Conservation (phyloP, 73 alveolate genomes). For the Tetrahymena borealis region DNA sequence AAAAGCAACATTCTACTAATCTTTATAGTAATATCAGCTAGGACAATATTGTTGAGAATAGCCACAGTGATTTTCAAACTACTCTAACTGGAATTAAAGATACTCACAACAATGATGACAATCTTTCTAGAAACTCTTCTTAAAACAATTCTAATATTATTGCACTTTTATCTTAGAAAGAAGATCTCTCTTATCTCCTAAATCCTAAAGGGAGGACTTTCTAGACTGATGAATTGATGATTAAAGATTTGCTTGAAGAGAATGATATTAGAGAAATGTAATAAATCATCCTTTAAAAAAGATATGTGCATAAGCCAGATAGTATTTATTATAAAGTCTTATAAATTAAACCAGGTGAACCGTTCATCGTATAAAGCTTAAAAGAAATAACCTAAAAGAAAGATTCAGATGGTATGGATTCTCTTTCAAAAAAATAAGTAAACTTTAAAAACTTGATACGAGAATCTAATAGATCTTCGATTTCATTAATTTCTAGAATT, state of each 20-base stretch:
- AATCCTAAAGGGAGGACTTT: not conserved
- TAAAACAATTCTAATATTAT: not conserved
- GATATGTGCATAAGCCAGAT: not conserved
- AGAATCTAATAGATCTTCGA: not conserved
- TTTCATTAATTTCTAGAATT: not conserved
- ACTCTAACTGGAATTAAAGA: not conserved
- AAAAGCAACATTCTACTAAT: not conserved
- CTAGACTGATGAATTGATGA: not conserved
- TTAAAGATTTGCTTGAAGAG: not conserved
- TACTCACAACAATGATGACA: not conserved
- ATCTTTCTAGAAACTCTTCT: not conserved
- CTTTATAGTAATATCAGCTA: not conserved
- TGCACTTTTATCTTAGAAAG: not conserved
- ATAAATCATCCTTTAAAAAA: not conserved
- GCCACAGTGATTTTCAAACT: not conserved
- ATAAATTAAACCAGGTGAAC: too few relatives aligned
- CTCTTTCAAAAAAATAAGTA: not conserved
- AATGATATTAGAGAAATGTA: not conserved
- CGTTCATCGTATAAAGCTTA: not conserved
- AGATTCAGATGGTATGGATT: not conserved
- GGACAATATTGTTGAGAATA: not conserved
- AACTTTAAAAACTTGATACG: not conserved
- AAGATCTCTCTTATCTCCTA: not conserved
- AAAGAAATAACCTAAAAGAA: not conserved
- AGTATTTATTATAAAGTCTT: not conserved